phyloP scores from a whole-genome alignment of 345 rosid species.

The Acer yangbiense region DNA sequence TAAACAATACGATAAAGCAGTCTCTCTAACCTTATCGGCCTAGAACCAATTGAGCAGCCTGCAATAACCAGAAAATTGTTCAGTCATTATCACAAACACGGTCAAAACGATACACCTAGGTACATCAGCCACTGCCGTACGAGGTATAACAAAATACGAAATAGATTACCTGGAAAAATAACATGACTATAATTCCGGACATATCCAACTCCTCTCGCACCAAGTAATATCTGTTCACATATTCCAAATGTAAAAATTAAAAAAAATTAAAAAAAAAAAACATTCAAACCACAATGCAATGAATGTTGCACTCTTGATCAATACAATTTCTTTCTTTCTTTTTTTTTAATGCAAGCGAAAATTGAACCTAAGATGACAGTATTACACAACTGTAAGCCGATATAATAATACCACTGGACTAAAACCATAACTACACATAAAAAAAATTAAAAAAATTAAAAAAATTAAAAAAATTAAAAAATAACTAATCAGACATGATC shows the following conservation, averaged over 20 bases:
- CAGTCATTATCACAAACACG: background rate
- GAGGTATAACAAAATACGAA: background rate
- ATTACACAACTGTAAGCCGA: background rate
- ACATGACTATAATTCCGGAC: conserved; percentile 48
- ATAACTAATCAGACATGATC: background rate
- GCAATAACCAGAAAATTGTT: conserved; percentile 19
- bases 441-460: no score
- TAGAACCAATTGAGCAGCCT: conserved; percentile 48
- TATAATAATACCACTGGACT: background rate
- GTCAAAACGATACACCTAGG: background rate
- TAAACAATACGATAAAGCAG: background rate
- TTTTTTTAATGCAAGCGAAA: background rate
- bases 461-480: no score
- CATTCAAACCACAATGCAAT: background rate
- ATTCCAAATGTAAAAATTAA: conserved; percentile 12
- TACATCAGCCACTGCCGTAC: background rate
- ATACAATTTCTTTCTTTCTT: background rate
- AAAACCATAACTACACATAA: background rate
- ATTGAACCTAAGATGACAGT: background rate
- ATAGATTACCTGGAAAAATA: conserved; percentile 48
- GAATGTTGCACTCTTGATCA: background rate
- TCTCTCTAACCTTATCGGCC: conserved; percentile 41
- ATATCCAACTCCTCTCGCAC: conserved; percentile 39
- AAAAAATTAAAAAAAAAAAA: background rate
- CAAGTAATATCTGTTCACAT: conserved; percentile 43